Evolutionary conservation across 495 filamentous ascomycete species (phyloP).

Genomic region (Penicillium roqueforti): DNA sequence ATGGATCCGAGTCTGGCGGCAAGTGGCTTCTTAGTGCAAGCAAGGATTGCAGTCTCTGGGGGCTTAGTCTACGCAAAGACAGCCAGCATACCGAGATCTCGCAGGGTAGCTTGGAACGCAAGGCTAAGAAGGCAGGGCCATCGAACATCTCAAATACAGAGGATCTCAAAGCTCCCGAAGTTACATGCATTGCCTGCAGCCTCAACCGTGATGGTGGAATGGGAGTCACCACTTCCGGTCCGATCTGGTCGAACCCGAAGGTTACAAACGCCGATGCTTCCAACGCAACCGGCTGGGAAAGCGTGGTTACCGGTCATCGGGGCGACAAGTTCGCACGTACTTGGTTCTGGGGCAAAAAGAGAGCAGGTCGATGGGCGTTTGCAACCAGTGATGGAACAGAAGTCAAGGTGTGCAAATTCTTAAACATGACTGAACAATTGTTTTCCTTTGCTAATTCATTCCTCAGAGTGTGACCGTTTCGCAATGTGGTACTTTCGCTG

Average conservation of each 20-base stretch:
- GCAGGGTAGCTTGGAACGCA: slow-evolving; percentile 77
- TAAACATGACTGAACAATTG: background rate
- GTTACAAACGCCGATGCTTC: slow-evolving; percentile 54
- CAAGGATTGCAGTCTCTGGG: slow-evolving; percentile 86
- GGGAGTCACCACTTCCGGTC: slow-evolving; percentile 64
- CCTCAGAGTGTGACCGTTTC: slow-evolving; percentile 73
- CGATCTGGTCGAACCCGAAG: slow-evolving; percentile 73
- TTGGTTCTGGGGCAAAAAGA: slow-evolving; percentile 96
- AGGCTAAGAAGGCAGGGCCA: slow-evolving; percentile 76
- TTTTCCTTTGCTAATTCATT: slow-evolving; percentile 10
- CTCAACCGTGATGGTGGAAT: slow-evolving; percentile 92
- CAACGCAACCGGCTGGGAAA: slow-evolving; percentile 88
- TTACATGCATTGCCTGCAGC: slow-evolving; percentile 84
- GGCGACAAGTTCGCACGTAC: slow-evolving; percentile 81
- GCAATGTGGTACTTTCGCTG: slow-evolving; percentile 86
- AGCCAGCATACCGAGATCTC: slow-evolving; percentile 92
- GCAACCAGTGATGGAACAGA: slow-evolving; percentile 77
- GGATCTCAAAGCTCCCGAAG: slow-evolving; percentile 80
- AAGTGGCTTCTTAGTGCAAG: slow-evolving; percentile 95
- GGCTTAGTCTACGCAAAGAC: slow-evolving; percentile 89
- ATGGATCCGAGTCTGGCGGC: slow-evolving; percentile 78
- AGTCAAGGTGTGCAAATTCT: slow-evolving; percentile 52
- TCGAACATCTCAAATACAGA: slow-evolving; percentile 45
- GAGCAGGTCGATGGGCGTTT: slow-evolving; percentile 89
- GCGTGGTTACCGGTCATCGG: slow-evolving; percentile 89